Percentiles rank a stretch among this genome's conserved stretches.
phyloP scores from a whole-genome alignment of 2,329 filamentous ascomycete genomes.

The Paraphaeosphaeria minitans region DNA sequence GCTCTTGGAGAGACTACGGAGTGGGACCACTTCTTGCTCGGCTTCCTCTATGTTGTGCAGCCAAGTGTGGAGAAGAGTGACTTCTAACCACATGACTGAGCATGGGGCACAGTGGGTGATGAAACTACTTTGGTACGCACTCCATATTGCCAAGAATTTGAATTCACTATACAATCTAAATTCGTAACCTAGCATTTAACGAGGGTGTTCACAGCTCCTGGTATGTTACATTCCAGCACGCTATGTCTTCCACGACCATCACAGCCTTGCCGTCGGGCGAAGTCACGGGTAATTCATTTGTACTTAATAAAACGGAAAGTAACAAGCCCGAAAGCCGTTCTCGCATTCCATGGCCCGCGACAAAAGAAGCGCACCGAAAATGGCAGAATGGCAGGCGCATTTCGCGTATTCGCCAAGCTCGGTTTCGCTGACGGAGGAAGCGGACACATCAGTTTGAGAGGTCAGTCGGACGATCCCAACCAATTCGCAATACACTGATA shows the following conservation, averaged over 20 bases:
- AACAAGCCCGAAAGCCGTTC: slow-evolving; percentile 3
- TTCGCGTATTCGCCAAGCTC: slow-evolving; percentile 51
- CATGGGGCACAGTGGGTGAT: too few species aligned
- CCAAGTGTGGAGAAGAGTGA: neutral
- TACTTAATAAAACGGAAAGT: neutral
- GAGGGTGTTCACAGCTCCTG: too few species aligned
- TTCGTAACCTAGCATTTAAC: too few species aligned
- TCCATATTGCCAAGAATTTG: too few species aligned
- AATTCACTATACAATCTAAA: too few species aligned
- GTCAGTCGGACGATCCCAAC: neutral
- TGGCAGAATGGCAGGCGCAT: slow-evolving; percentile 52
- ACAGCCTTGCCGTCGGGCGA: neutral
- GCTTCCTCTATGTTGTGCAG: neutral
- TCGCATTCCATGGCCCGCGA: slow-evolving; percentile 37
- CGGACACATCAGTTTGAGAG: slow-evolving; percentile 50
- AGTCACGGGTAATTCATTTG: neutral
- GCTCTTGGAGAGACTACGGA: neutral
- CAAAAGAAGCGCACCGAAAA: slow-evolving; percentile 47
- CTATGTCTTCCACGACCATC: neutral
- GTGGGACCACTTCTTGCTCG: neutral
- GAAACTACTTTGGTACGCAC: too few species aligned
- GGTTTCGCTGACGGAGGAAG: slow-evolving; percentile 49
- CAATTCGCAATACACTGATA: slow-evolving; percentile 13
- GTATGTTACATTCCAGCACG: neutral
- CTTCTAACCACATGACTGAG: neutral